phyloP scores from a whole-genome alignment of 169 alveolate genomes.

The Blepharisma undulans region DNA sequence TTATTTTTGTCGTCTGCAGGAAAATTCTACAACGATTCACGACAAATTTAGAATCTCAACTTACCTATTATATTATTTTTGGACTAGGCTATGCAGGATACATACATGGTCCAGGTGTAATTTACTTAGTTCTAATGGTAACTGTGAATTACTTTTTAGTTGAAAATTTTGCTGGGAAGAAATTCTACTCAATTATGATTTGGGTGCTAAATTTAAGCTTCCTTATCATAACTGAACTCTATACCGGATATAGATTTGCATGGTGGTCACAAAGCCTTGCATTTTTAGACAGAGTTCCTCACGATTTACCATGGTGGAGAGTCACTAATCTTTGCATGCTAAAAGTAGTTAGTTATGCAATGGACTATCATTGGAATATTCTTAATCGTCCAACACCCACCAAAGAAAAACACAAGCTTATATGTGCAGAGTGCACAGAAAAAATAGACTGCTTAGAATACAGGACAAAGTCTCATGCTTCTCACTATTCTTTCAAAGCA shows the following conservation, averaged over 20 bases:
- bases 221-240: conserved; percentile 58
- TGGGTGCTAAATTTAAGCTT: conserved; percentile 62
- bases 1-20: neutral
- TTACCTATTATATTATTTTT: conserved; percentile 35
- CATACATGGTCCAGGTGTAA: conserved; percentile 41
- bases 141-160: conserved; percentile 2
- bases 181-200: conserved; percentile 46
- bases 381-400: conserved; percentile 33
- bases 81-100: conserved; percentile 45
- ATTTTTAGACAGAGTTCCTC: conserved; percentile 44
- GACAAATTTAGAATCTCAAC: neutral
- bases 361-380: conserved; percentile 62
- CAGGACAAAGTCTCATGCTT: conserved; percentile 25
- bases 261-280: conserved; percentile 41
- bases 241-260: conserved; percentile 56
- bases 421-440: conserved; percentile 51
- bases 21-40: neutral
- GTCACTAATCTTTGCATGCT: conserved; percentile 65
- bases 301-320: conserved; percentile 66
- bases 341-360: conserved; percentile 69
- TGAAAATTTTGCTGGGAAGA: conserved; percentile 37
- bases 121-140: conserved; percentile 29
- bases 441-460: conserved; percentile 47
- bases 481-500: conserved; percentile 48
- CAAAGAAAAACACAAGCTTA: conserved; percentile 48